Evolutionary conservation across 2,329 filamentous ascomycete genomes (phyloP).

Genomic region (Neoarthrinium moseri): DNA sequence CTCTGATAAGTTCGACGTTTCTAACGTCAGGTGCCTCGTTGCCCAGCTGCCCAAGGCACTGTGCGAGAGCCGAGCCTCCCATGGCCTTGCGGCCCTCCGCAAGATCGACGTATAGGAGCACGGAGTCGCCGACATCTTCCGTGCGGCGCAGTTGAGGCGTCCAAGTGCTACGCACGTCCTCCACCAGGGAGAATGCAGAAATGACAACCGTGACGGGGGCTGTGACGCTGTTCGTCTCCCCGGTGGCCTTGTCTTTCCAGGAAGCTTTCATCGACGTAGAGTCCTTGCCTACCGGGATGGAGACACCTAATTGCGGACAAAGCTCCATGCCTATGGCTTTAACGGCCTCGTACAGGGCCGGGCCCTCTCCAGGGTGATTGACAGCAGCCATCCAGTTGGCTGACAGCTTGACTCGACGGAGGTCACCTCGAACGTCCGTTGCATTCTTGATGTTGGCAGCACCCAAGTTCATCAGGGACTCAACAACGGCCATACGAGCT

Average conservation of each 20-base stretch:
- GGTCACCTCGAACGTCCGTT: slow-evolving; percentile 50
- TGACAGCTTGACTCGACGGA: slow-evolving; percentile 81
- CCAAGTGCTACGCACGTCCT: slow-evolving; percentile 85
- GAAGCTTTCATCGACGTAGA: slow-evolving; percentile 99
- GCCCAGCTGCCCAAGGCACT: slow-evolving; percentile 84
- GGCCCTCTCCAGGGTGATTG: slow-evolving; percentile 87
- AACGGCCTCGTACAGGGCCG: slow-evolving; percentile 89
- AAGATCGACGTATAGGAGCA: slow-evolving; percentile 89
- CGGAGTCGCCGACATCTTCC: slow-evolving; percentile 85
- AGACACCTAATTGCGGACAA: slow-evolving; percentile 85
- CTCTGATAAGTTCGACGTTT: slow-evolving; percentile 75
- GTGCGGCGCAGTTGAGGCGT: slow-evolving; percentile 81
- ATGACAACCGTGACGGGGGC: slow-evolving; percentile 90
- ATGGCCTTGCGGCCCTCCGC: slow-evolving; percentile 77
- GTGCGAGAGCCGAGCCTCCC: slow-evolving; percentile 87
- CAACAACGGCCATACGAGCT: slow-evolving; percentile 92
- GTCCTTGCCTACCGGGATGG: slow-evolving; percentile 96
- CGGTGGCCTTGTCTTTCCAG: slow-evolving; percentile 72
- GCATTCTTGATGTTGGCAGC: slow-evolving; percentile 41
- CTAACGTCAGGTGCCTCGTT: slow-evolving; percentile 83
- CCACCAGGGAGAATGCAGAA: slow-evolving; percentile 83
- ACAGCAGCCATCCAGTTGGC: slow-evolving; percentile 99
- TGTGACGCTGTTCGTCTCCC: slow-evolving; percentile 78
- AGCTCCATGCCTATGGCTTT: slow-evolving; percentile 90
- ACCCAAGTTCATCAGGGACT: slow-evolving; percentile 89